Percentiles rank a stretch among this genome's conserved stretches.
Evolutionary conservation across 495 filamentous ascomycete genomes (phyloP).

Genomic region (Aspergillus heteromorphus): DNA sequence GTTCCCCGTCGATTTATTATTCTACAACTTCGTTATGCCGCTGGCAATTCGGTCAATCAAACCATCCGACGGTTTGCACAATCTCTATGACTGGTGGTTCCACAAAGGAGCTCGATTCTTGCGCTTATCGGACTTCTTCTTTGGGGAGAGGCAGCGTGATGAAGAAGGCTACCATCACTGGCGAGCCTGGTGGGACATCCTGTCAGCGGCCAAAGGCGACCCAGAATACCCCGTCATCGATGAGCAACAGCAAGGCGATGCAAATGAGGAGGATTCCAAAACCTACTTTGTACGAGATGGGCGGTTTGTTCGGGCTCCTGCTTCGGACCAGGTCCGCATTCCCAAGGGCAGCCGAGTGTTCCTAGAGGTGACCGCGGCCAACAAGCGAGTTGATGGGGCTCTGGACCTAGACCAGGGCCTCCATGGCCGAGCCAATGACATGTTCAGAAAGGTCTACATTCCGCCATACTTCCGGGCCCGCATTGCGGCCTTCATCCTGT

Average conservation of each 20-base stretch:
- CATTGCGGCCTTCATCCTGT: conserved; percentile 77
- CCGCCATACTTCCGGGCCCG: conserved; percentile 79
- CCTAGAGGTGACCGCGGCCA: conserved; percentile 69
- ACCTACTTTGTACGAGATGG: conserved; percentile 65
- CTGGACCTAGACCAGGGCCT: conserved; percentile 56
- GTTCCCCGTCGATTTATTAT: conserved; percentile 88
- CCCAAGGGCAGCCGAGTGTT: conserved; percentile 80
- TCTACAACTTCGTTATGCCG: conserved; percentile 95
- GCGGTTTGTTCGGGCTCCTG: conserved; percentile 83
- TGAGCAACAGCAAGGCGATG: conserved; percentile 26
- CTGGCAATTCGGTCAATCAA: conserved; percentile 73
- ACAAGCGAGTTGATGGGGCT: conserved; percentile 56
- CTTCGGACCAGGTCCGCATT: conserved; percentile 88
- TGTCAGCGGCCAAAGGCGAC: conserved; percentile 45
- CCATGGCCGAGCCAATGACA: conserved; percentile 57
- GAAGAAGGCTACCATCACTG: conserved; percentile 70
- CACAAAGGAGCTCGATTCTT: conserved; percentile 74
- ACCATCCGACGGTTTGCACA: conserved; percentile 75
- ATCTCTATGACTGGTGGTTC: conserved; percentile 96
- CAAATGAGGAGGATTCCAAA: conserved; percentile 32
- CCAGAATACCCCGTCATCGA: conserved; percentile 41
- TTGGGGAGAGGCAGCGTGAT: conserved; percentile 71
- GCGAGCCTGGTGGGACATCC: conserved; percentile 47
- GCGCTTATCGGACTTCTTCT: conserved; percentile 85
- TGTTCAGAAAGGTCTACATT: conserved; percentile 81